Conservation (phyloP, 306 rosid species). For the Glycyrrhiza uralensis region DNA sequence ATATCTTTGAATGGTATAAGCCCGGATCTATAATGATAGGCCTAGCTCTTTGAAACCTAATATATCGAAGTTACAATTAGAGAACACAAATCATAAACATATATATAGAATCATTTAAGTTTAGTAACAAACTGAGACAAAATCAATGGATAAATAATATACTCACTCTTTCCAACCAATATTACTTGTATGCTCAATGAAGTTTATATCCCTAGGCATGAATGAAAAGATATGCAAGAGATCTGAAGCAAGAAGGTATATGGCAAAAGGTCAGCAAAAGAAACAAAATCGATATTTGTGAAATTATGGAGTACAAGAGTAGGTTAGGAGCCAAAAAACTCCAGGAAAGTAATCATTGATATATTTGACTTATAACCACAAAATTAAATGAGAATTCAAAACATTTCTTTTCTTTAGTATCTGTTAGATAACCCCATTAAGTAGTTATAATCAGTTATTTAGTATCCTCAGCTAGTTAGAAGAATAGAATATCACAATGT, state of each 20-base stretch:
- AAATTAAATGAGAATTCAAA: neutral
- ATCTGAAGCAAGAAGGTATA: conserved; percentile 48
- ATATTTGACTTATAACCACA: neutral
- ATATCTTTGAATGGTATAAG: conserved; percentile 74
- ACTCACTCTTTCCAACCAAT: conserved; percentile 98
- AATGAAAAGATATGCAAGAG: conserved; percentile 80
- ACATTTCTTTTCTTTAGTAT: neutral
- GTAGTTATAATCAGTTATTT: neutral
- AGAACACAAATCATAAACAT: neutral
- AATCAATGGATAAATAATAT: neutral
- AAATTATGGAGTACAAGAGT: neutral
- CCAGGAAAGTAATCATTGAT: neutral
- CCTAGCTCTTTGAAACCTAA: conserved; percentile 70
- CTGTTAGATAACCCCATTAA: neutral
- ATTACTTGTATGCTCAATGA: conserved; percentile 80
- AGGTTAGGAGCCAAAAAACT: neutral
- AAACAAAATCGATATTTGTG: neutral
- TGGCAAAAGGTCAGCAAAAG: conserved; percentile 24
- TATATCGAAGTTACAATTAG: conserved; percentile 15
- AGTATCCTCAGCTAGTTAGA: no score
- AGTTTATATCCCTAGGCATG: conserved; percentile 85
- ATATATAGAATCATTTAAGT: neutral
- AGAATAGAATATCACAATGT: neutral
- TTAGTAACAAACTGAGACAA: conserved; percentile 15
- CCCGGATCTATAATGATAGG: conserved; percentile 86